A percentile compares a stretch with the other conserved stretches of the same genome.
Conservation (phyloP, 768 basidiomycete species). For the Pleurotus tuber-regium region DNA sequence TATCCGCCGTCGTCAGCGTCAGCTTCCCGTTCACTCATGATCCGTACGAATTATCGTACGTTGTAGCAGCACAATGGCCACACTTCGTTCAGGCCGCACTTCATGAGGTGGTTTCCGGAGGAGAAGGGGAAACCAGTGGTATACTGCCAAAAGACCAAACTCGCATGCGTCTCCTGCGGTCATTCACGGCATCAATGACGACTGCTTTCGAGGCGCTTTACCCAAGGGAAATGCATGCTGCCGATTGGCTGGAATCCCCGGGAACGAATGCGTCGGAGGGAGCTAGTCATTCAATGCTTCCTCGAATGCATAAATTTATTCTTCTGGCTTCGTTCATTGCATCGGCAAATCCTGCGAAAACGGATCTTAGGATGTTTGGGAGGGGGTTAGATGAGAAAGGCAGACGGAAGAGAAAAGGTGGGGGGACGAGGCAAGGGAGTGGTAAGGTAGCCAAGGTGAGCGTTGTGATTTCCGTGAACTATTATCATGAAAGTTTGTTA, state of each 20-base stretch:
- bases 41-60: conserved; percentile 68
- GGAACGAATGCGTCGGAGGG: background rate
- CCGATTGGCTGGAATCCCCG: conserved; percentile 50
- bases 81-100: conserved; percentile 72
- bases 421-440: conserved; percentile 29
- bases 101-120: conserved; percentile 33
- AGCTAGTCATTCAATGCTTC: conserved; percentile 37
- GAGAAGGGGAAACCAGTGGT: no score
- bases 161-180: conserved; percentile 61
- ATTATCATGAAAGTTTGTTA: no score
- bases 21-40: conserved; percentile 67
- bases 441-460: conserved; percentile 40
- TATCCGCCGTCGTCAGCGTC: conserved; percentile 52
- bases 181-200: conserved; percentile 62
- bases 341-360: conserved; percentile 80
- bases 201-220: conserved; percentile 64
- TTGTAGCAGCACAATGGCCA: conserved; percentile 79
- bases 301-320: conserved; percentile 72
- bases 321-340: conserved; percentile 78
- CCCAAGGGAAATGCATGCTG: conserved; percentile 64
- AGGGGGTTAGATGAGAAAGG: conserved; percentile 66
- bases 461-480: no score
- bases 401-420: conserved; percentile 42
- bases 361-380: conserved; percentile 82
- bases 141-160: conserved; percentile 54